phyloP scores from a whole-genome alignment of 768 basidiomycete species.

The Xerocomus potaroensis region DNA sequence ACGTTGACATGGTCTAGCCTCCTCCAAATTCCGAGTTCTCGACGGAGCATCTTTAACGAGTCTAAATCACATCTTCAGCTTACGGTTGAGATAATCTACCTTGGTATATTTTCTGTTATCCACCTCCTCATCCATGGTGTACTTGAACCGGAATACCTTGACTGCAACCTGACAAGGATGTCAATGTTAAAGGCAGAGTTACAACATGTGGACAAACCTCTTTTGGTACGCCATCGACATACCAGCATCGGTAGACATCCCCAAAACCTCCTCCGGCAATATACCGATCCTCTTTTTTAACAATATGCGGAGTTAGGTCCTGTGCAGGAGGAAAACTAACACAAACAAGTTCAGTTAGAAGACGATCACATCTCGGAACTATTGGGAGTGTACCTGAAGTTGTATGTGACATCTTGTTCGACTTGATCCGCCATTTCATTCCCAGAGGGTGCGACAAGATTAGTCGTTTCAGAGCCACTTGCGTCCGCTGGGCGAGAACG shows the following conservation, averaged over 20 bases:
- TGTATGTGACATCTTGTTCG: too few relatives aligned
- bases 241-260: constrained; percentile 3
- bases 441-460: too few relatives aligned
- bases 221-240: neutral
- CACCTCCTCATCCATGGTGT: neutral
- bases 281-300: neutral
- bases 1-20: constrained; percentile 22
- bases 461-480: too few relatives aligned
- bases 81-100: neutral
- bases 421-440: too few relatives aligned
- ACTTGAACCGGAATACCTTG: constrained; percentile 12
- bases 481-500: too few relatives aligned
- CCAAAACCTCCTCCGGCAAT: constrained; percentile 6
- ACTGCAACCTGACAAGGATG: constrained; percentile 20
- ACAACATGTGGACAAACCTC: neutral
- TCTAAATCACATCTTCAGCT: rapidly evolving
- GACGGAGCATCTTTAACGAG: constrained; percentile 16
- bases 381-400: too few relatives aligned
- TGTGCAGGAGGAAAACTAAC: neutral
- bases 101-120: neutral
- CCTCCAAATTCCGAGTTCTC: constrained; percentile 29
- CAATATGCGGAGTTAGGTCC: constrained; percentile 8
- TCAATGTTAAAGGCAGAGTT: neutral
- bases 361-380: too few relatives aligned
- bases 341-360: too few relatives aligned